Evolutionary conservation across 164 flowering plant species (phyloP).

Genomic region (Stephania cephalantha): DNA sequence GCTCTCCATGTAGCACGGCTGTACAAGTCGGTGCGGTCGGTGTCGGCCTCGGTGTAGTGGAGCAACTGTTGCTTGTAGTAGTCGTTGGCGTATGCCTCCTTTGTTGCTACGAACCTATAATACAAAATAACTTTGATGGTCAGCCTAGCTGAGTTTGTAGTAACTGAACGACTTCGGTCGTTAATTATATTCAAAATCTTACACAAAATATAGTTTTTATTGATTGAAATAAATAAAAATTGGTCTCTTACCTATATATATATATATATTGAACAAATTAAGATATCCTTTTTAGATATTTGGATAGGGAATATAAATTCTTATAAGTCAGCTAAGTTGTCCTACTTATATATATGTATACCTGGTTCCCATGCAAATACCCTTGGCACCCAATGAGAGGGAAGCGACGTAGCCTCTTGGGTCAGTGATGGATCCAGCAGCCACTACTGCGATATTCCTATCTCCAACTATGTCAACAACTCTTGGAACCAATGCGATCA

Average conservation of each 20-base stretch:
- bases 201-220: too few relatives aligned
- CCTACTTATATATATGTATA: background rate
- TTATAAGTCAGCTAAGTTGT: too few relatives aligned
- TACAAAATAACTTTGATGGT: background rate
- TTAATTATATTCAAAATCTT: too few relatives aligned
- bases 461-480: slow-evolving; percentile 25
- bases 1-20: slow-evolving; percentile 26
- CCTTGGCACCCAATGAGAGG: slow-evolving; percentile 25
- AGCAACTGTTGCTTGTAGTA: slow-evolving; percentile 28
- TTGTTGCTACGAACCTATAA: slow-evolving; percentile 23
- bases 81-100: slow-evolving; percentile 27
- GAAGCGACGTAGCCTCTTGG: slow-evolving; percentile 29
- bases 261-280: too few relatives aligned
- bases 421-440: slow-evolving; percentile 27
- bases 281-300: too few relatives aligned
- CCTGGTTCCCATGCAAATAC: slow-evolving; percentile 30
- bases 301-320: too few relatives aligned
- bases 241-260: too few relatives aligned
- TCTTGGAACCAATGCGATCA: slow-evolving; percentile 26
- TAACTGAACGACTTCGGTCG: too few relatives aligned
- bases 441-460: slow-evolving; percentile 21
- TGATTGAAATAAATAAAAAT: too few relatives aligned
- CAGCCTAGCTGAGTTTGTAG: too few relatives aligned
- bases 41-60: slow-evolving; percentile 22
- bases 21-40: slow-evolving; percentile 23